phyloP scores from a whole-genome alignment of 1,284 basidiomycete genomes.

The Chondrostereum purpureum region DNA sequence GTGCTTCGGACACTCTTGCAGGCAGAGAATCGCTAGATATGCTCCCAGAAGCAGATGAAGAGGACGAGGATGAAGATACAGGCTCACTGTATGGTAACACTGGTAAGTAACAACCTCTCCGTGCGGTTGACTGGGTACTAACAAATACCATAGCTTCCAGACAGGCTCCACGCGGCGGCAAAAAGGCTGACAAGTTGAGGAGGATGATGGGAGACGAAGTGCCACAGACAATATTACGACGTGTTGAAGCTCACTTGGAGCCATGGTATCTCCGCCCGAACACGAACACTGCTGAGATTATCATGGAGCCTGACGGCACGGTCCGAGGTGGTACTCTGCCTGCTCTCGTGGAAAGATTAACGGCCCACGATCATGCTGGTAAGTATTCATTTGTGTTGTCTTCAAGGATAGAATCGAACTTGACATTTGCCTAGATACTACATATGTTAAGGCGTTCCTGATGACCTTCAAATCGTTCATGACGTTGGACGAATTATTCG shows the following conservation, averaged over 20 bases:
- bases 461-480: conserved; percentile 98
- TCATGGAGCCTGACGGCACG: conserved; percentile 77
- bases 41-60: neutral
- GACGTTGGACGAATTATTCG: conserved; percentile 78
- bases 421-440: conserved; percentile 47
- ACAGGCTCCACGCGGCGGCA: neutral
- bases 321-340: conserved; percentile 85
- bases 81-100: no score
- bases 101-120: no score
- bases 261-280: conserved; percentile 86
- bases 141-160: no score
- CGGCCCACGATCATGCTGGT: conserved; percentile 84
- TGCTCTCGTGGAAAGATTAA: conserved; percentile 85
- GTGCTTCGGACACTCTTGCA: neutral
- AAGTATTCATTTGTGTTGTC: conserved; percentile 18
- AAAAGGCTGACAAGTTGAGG: conserved; percentile 49
- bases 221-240: conserved; percentile 30
- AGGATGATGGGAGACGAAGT: conserved; percentile 75
- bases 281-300: conserved; percentile 74
- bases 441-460: conserved; percentile 89
- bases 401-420: conserved; percentile 3
- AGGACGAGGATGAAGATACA: conserved; percentile 1
- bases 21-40: neutral
- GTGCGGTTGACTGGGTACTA: no score
- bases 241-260: conserved; percentile 47